Evolutionary conservation across 768 basidiomycete species (phyloP).

Genomic region (Pulveroboletus sp.): DNA sequence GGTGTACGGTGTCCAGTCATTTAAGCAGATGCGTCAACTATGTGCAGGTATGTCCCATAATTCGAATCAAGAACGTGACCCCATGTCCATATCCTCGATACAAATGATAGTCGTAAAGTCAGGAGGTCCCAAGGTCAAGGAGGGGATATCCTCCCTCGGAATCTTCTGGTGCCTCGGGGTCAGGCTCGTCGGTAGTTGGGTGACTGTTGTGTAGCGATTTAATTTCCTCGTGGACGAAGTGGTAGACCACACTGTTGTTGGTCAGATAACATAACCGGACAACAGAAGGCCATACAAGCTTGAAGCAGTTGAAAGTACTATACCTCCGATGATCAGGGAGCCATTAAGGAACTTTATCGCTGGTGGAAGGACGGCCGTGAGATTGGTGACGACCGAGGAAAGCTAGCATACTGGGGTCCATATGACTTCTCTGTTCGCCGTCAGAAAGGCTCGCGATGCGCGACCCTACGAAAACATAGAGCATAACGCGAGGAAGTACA

Average conservation of each 20-base stretch:
- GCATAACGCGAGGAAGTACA: constrained; percentile 63
- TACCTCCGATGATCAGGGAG: constrained; percentile 53
- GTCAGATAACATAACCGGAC: constrained; percentile 12
- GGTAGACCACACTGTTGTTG: constrained; percentile 58
- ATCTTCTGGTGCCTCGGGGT: constrained; percentile 56
- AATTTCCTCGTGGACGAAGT: constrained; percentile 57
- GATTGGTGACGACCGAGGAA: background rate
- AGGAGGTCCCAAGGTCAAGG: constrained; percentile 12
- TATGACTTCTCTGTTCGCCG: constrained; percentile 63
- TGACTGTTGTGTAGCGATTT: constrained; percentile 46
- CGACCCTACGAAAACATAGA: constrained; percentile 77
- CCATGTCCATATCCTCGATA: background rate
- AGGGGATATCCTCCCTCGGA: constrained; percentile 59
- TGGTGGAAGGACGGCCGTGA: constrained; percentile 24
- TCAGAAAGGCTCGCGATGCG: constrained; percentile 72
- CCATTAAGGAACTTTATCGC: constrained; percentile 65
- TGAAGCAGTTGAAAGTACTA: constrained; percentile 52
- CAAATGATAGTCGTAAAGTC: background rate
- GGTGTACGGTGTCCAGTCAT: constrained; percentile 4
- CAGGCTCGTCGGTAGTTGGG: constrained; percentile 48
- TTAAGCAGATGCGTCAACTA: constrained; percentile 1
- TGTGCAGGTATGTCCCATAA: background rate
- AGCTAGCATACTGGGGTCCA: constrained; percentile 61
- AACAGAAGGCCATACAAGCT: constrained; percentile 52
- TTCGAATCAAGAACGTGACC: background rate